These are phyloP conservation scores for Boletus reticuloceps DNA, from an alignment of 768 basidiomycete species.

Conservation along the genomic window DNA sequence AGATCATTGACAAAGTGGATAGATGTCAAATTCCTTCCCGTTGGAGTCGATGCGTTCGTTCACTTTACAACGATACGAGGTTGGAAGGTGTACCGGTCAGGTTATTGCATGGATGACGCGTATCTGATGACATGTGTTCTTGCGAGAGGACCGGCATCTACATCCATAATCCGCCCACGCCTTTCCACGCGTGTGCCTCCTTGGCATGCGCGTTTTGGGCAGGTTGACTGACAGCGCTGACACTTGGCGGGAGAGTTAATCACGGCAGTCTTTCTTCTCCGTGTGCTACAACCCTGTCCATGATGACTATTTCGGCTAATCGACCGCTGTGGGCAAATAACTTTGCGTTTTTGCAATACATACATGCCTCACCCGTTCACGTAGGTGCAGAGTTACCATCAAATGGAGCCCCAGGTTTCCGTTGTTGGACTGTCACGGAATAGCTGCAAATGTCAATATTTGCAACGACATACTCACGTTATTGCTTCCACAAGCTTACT, in stretches of 20 bases:
- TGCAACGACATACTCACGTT: neutral
- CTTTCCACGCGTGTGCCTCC: constrained; percentile 8
- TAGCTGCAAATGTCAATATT: neutral
- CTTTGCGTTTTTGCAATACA: constrained; percentile 13
- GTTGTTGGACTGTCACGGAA: neutral
- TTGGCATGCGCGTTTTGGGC: constrained; percentile 1
- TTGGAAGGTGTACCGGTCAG: constrained; percentile 8
- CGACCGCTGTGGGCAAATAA: neutral
- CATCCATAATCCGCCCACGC: neutral
- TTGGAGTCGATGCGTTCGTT: constrained; percentile 13
- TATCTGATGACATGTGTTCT: neutral
- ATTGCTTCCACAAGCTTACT: neutral
- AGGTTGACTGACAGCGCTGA: neutral
- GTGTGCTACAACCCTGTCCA: neutral
- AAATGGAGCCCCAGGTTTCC: neutral
- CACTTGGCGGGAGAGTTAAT: neutral
- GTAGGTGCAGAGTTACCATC: neutral
- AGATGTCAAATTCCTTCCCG: neutral
- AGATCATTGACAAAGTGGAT: neutral
- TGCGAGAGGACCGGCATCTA: neutral
- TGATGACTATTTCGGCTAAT: neutral
- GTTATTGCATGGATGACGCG: neutral
- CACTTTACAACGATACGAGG: constrained; percentile 11
- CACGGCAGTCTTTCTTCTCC: neutral
- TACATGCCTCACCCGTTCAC: neutral